Base-by-base conservation (phyloP, 768 basidiomycete species). In the Hydnum rufescens region DNA sequence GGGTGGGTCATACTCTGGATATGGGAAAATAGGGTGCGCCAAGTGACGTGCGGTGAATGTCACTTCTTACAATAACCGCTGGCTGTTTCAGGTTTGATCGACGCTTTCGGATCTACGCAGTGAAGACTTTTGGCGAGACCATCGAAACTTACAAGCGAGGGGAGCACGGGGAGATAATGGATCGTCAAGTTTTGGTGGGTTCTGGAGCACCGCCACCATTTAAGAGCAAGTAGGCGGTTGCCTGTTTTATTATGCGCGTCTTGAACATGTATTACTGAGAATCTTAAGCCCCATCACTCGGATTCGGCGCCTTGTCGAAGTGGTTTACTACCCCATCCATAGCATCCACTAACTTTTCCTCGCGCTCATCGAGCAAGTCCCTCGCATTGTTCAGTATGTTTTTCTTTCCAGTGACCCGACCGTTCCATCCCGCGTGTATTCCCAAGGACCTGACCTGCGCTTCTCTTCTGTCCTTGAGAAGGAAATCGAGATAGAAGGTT, bases 121-220 rank as follows among this genome's bases (percentile, higher is more conserved):
- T 97, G 50, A 82, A 80, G 18, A 78, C 88, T 56, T 96, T 74
- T 59, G 93, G 93, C 43, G 93, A 97, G 71, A 90, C 77, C 4
- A 86, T 97, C 62, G 69, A 72, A 62, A 93, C 93, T 32, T 77
- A 84, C 64, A 95, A 95, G 65, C 76, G 78, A 34, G 78, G 76
- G 3, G 83, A 85, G 61, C 69, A 78, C 53, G 78, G 78, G 51
- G 75, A 74, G 52, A 67, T 84, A 13, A 49, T 83, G 42, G 78
- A 84, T 58, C 71, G 74, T 55, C 71, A 81, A 67, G 61, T 76
- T 6, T 68, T 87, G 4, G 70, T 71, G 2, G 83, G 84, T 4
- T 53, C 51, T 5, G 69, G 67, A 2, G 36, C 36, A 13, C 36
- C 36, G 22, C 36, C 36, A 22, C 36, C 36, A 13, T 39, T 39